phyloP scores from a whole-genome alignment of 108 stramenopile genomes.

The Skeletonema grethae region DNA sequence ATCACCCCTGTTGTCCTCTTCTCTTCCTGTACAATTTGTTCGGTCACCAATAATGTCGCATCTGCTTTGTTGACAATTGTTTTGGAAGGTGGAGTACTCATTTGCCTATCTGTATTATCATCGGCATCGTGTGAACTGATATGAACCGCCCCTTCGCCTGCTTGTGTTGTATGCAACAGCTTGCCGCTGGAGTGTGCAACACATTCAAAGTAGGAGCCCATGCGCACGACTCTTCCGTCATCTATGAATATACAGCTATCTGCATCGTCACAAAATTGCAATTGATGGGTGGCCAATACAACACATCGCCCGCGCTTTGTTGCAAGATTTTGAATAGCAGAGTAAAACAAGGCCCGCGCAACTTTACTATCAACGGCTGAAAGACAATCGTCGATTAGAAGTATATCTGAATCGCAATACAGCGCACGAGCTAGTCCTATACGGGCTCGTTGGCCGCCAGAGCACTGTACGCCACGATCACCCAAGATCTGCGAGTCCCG shows the following conservation, averaged over 20 bases:
- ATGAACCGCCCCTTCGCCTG: not conserved
- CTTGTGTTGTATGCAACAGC: not conserved
- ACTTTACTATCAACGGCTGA: slow-evolving; percentile 78
- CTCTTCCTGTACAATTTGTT: slow-evolving; percentile 53
- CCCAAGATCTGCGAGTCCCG: slow-evolving; percentile 77
- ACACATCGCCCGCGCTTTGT: slow-evolving; percentile 53
- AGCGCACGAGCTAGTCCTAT: slow-evolving; percentile 44
- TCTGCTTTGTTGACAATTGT: no score
- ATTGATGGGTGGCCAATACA: slow-evolving; percentile 88
- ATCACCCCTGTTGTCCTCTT: slow-evolving; percentile 65
- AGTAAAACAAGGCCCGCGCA: slow-evolving; percentile 71
- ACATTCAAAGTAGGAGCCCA: slow-evolving; percentile 62
- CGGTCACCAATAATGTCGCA: not conserved
- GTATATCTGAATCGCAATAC: slow-evolving; percentile 54
- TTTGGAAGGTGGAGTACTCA: not conserved
- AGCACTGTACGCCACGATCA: slow-evolving; percentile 66
- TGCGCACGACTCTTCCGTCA: slow-evolving; percentile 44
- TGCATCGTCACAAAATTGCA: slow-evolving; percentile 67
- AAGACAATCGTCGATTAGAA: slow-evolving; percentile 85
- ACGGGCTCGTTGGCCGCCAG: slow-evolving; percentile 57
- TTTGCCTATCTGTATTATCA: not conserved
- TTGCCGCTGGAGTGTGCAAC: slow-evolving; percentile 49
- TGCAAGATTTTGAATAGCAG: slow-evolving; percentile 55
- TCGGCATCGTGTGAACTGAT: not conserved
- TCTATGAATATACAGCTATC: slow-evolving; percentile 62